Evolutionary conservation across 306 rosid genomes (phyloP), one percentile per base, ranked within the genome.

Genomic region (Lathyrus sativus): DNA sequence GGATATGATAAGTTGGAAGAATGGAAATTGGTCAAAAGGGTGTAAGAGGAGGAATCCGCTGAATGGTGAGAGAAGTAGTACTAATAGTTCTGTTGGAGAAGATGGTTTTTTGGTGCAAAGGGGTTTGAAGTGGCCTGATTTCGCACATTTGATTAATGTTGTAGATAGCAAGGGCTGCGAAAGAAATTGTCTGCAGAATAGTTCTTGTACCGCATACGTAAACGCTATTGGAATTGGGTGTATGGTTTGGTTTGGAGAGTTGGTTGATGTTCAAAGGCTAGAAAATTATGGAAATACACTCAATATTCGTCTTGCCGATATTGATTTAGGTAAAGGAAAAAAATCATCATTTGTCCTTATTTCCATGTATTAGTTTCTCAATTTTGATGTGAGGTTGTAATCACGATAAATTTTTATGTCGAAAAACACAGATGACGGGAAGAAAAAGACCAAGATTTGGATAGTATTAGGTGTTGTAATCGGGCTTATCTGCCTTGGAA

Each of bases 81-180:
- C 1, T 9, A 51, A 4, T 70, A 71, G 58, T 59, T 33, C 44
- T 59, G 82, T 48, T 53, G 84, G 61, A 13, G 76, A 77, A 33
- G 98, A 91, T 78, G 96, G 95, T 3, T 91, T 91, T 68, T 69
- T 29, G 10, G 29, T 2, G 9, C 38, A 46, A 6, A 64, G 12
- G 14, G 29, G 56, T 24, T 71, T 78, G 76, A 89, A 85, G 84
- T 44, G 85, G 78, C 98, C 98, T 0, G 98, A 91, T 60, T 91
- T 85, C 14, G 88, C 85, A 1, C 78, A 60, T 69, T 24, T 67
- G 57, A 51, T 61, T 28, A 61, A 6, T 61, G 48, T 9, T 38
- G 48, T 50, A 59, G 4, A 18, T 35, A 22, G 4, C 24, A 65
- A 56, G 2, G 53, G 26, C 9, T 91, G 98, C 70, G 7, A 68